Evolutionary conservation across 371 early-diverging fungal species (phyloP).

Genomic region (Blakeslea trispora): DNA sequence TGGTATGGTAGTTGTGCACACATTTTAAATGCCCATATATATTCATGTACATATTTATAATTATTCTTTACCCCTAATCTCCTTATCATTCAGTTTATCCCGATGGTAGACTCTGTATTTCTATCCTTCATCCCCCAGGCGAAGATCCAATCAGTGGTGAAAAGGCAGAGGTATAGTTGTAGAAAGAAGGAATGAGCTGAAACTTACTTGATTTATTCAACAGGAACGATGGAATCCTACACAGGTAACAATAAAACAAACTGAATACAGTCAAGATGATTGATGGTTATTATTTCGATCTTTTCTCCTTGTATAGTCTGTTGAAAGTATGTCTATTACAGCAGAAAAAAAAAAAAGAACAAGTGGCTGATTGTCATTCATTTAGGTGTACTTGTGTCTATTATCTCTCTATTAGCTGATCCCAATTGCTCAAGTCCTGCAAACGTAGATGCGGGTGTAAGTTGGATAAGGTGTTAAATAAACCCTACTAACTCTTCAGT

Average conservation of each 20-base stretch:
- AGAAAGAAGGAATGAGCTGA: background rate
- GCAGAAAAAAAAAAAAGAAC: background rate
- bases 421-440: conserved; percentile 97
- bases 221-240: conserved; percentile 94
- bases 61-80: too few species aligned
- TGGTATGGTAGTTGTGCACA: conserved; percentile 38
- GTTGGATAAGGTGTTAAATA: too few species aligned
- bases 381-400: conserved; percentile 80
- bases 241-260: too few species aligned
- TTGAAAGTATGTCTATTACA: conserved; percentile 44
- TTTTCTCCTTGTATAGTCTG: conserved; percentile 29
- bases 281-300: conserved; percentile 1
- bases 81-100: conserved; percentile 56
- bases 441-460: conserved; percentile 76
- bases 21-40: background rate
- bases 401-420: conserved; percentile 90
- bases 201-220: conserved; percentile 3
- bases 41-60: too few species aligned
- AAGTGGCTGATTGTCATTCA: conserved; percentile 8
- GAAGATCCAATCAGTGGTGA: conserved; percentile 89
- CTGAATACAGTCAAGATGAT: too few species aligned
- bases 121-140: conserved; percentile 76
- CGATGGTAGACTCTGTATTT: conserved; percentile 85
- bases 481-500: too few species aligned
- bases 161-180: conserved; percentile 68